A percentile compares a stretch with the other conserved stretches of the same genome.
phyloP scores from a whole-genome alignment of 2,329 filamentous ascomycete genomes.

The Ophiostoma sp. region DNA sequence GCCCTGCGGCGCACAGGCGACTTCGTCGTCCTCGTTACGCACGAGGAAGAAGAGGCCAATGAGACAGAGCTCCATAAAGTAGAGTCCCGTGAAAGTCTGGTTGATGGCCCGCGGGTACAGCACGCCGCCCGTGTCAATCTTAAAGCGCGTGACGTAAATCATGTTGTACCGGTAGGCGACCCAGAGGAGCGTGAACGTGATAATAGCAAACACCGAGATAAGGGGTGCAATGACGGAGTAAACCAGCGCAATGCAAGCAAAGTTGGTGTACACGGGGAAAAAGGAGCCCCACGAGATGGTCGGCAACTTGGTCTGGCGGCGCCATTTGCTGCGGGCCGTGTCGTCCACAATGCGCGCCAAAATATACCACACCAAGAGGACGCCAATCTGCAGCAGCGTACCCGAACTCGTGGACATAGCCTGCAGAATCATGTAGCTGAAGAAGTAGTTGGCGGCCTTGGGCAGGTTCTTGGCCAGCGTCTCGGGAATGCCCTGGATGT shows the following conservation, averaged over 20 bases:
- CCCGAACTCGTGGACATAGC: conserved; percentile 88
- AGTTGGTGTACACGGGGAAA: conserved; percentile 95
- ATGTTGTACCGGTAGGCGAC: conserved; percentile 95
- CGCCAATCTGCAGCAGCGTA: conserved; percentile 80
- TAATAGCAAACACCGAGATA: conserved; percentile 88
- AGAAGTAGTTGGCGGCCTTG: conserved; percentile 92
- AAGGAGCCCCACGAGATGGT: conserved; percentile 87
- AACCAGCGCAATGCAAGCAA: conserved; percentile 87
- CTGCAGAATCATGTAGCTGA: conserved; percentile 96
- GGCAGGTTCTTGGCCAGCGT: conserved; percentile 78
- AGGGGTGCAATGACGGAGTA: conserved; percentile 88
- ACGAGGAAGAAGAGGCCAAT: conserved; percentile 88
- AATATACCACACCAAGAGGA: conserved; percentile 77
- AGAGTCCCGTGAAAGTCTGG: conserved; percentile 90
- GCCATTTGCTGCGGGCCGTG: conserved; percentile 81
- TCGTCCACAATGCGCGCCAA: conserved; percentile 78
- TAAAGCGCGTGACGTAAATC: conserved; percentile 88
- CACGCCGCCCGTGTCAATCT: conserved; percentile 86
- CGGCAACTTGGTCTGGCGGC: conserved; percentile 74
- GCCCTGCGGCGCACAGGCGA: conserved; percentile 71
- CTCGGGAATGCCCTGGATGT: conserved; percentile 67
- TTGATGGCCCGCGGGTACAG: conserved; percentile 92
- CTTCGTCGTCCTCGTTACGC: conserved; percentile 52
- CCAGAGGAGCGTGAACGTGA: conserved; percentile 91
- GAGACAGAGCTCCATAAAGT: conserved; percentile 89